Conservation (phyloP, 2,329 filamentous ascomycete genomes). For the Aspergillus tubingensis region DNA sequence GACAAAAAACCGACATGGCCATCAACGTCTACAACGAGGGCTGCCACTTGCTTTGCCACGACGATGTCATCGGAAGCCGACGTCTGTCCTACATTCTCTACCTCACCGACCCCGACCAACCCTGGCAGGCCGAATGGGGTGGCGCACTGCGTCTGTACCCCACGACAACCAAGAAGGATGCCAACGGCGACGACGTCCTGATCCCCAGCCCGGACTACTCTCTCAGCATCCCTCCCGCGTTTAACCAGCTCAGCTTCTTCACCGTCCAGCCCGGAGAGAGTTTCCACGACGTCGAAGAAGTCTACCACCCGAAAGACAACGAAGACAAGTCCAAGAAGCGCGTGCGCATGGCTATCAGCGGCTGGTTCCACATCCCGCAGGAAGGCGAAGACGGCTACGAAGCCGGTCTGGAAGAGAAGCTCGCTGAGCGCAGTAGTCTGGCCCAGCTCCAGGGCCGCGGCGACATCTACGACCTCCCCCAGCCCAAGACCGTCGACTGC, state of each 20-base stretch:
- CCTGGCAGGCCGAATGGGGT: conserved; percentile 91
- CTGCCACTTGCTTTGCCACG: conserved; percentile 92
- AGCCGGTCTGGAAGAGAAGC: conserved; percentile 81
- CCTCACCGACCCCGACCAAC: conserved; percentile 84
- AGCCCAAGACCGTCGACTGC: conserved; percentile 57
- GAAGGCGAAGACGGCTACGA: conserved; percentile 90
- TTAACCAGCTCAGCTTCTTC: conserved; percentile 98
- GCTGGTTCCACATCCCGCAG: conserved; percentile 98
- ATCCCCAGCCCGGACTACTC: conserved; percentile 76
- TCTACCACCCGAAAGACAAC: conserved; percentile 70
- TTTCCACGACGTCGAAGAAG: conserved; percentile 98
- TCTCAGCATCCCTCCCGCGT: conserved; percentile 87
- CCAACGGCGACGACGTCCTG: conserved; percentile 73
- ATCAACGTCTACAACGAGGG: conserved; percentile 98
- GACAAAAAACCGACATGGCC: conserved; percentile 96
- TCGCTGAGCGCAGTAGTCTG: conserved; percentile 85
- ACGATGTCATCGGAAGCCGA: conserved; percentile 97
- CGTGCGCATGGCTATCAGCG: conserved; percentile 95
- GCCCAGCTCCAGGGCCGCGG: conserved; percentile 91
- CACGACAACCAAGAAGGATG: conserved; percentile 63
- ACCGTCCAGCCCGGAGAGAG: conserved; percentile 97
- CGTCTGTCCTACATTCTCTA: conserved; percentile 97
- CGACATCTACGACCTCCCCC: conserved; percentile 83
- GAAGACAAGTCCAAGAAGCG: conserved; percentile 61
- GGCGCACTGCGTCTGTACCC: conserved; percentile 89